Conservation (phyloP, 495 filamentous ascomycete species). For the Cercophora samala region DNA sequence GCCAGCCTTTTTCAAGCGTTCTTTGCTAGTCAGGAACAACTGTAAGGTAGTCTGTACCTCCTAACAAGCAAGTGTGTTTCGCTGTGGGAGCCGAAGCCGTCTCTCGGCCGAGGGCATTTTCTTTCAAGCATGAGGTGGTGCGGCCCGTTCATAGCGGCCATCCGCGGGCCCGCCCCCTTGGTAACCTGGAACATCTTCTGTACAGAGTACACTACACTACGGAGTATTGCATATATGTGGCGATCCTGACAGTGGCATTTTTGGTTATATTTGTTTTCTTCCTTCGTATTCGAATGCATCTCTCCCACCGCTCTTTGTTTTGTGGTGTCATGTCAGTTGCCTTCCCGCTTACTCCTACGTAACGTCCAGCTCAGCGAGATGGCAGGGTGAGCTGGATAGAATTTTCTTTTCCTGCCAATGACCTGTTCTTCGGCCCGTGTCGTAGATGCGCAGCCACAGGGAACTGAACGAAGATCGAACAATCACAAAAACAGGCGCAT, state of each 20-base stretch:
- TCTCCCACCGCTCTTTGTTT: neutral
- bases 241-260: conserved; percentile 20
- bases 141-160: conserved; percentile 6
- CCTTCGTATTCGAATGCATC: neutral
- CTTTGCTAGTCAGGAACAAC: conserved; percentile 8
- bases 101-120: conserved; percentile 10
- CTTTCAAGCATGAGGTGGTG: neutral
- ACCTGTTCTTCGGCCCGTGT: neutral
- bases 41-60: too few relatives aligned
- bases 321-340: too few relatives aligned
- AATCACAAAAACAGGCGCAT: neutral
- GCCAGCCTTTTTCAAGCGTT: neutral
- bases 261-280: conserved; percentile 9
- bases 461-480: neutral
- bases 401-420: too few relatives aligned
- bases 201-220: neutral
- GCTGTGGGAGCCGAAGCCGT: neutral
- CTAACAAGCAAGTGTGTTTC: too few relatives aligned
- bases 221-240: neutral
- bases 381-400: neutral
- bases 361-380: neutral
- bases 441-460: neutral
- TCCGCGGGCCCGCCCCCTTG: neutral
- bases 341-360: neutral
- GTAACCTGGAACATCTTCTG: neutral